Conservation (phyloP, 1,284 basidiomycete genomes). For the Puccinia hordei region DNA sequence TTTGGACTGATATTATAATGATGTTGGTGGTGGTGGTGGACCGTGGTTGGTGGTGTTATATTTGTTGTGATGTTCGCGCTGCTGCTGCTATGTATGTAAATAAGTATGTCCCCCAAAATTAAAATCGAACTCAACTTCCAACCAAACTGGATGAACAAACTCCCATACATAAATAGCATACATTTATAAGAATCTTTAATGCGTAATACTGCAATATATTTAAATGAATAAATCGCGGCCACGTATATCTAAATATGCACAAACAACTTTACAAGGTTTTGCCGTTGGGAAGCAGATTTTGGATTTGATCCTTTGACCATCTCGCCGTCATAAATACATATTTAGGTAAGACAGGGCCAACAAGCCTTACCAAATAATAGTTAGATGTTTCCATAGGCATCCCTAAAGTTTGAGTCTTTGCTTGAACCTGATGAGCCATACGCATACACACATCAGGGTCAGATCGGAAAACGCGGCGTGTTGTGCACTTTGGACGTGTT, state of each 20-base stretch:
- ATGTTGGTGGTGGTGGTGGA: too few species aligned
- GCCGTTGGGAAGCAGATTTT: not conserved
- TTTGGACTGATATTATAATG: constrained; percentile 26
- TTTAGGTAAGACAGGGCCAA: too few species aligned
- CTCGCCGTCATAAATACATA: not conserved
- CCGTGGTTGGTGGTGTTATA: constrained; percentile 20
- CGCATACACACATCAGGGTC: not conserved
- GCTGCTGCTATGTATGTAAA: not conserved
- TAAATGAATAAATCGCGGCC: not conserved
- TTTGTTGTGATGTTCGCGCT: not conserved
- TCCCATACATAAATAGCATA: not conserved
- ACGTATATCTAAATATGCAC: not conserved
- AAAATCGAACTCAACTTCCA: not conserved
- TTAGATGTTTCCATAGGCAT: too few species aligned
- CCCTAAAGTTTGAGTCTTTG: too few species aligned
- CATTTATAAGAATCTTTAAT: too few species aligned
- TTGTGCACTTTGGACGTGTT: too few species aligned
- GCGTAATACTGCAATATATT: too few species aligned
- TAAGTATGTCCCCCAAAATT: constrained; percentile 24
- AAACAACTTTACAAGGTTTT: constrained; percentile 2
- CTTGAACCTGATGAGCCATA: not conserved
- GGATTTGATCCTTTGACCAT: not conserved
- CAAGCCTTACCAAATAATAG: too few species aligned
- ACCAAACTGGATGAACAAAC: constrained; percentile 21
- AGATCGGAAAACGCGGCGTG: not conserved